These are phyloP conservation scores for Pseudocercospora ulei DNA, from an alignment of 2,329 filamentous ascomycete species.

Conservation along the genomic window DNA sequence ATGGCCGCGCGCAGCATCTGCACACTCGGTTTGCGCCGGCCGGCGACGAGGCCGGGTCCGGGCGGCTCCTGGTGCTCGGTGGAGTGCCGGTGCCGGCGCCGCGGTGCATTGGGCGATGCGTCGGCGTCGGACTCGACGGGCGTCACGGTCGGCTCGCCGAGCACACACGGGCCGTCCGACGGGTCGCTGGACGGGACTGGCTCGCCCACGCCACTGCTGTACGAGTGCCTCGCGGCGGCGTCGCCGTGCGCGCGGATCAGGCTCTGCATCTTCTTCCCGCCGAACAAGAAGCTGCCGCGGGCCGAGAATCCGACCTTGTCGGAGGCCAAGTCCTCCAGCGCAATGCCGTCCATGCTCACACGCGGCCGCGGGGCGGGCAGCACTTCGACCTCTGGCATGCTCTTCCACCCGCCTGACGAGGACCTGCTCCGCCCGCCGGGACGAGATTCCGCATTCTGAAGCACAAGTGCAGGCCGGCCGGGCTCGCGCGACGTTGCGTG, in stretches of 20 bases:
- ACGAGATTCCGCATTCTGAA: conserved; percentile 35
- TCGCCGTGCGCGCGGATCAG: conserved; percentile 27
- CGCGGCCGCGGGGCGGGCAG: conserved; percentile 50
- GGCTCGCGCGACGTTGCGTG: conserved; percentile 31
- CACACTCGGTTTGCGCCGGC: conserved; percentile 32
- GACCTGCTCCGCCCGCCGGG: conserved; percentile 7
- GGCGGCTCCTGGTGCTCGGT: conserved; percentile 6
- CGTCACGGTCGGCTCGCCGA: conserved; percentile 1
- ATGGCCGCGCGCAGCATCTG: conserved; percentile 35
- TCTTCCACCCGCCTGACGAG: conserved; percentile 13
- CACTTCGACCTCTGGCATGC: conserved; percentile 34
- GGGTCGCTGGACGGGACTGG: conserved; percentile 8
- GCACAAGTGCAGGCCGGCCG: conserved; percentile 40
- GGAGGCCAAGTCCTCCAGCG: conserved; percentile 45
- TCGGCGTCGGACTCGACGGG: neutral
- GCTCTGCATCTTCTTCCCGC: conserved; percentile 42
- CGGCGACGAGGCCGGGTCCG: conserved; percentile 23
- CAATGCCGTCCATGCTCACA: conserved; percentile 42
- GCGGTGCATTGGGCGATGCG: neutral
- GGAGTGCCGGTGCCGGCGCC: conserved; percentile 3
- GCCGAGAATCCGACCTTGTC: conserved; percentile 51
- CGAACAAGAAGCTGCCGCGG: conserved; percentile 51
- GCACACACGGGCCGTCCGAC: neutral
- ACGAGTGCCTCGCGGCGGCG: conserved; percentile 6
- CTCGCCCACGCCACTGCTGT: conserved; percentile 8